Percentiles rank a stretch among this genome's conserved stretches.
Evolutionary conservation across 495 filamentous ascomycete genomes (phyloP).

Genomic region (Hyaloscypha hepaticicola): DNA sequence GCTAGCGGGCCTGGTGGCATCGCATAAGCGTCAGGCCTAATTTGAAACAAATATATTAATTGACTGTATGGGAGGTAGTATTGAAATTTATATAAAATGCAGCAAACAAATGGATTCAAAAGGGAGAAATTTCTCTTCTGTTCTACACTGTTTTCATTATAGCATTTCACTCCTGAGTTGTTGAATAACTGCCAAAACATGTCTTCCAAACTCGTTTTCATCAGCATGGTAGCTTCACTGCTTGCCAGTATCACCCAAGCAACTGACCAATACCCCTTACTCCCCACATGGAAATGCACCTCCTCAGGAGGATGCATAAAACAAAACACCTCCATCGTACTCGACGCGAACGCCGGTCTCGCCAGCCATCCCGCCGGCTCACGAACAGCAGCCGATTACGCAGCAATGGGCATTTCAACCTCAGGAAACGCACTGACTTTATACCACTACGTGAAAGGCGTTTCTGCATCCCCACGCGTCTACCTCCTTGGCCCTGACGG

Average conservation of each 20-base stretch:
- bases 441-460: constrained; percentile 46
- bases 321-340: constrained; percentile 52
- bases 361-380: constrained; percentile 48
- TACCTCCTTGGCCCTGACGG: constrained; percentile 58
- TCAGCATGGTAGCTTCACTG: constrained; percentile 26
- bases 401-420: constrained; percentile 51
- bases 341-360: constrained; percentile 65
- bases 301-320: constrained; percentile 50
- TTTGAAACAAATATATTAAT: constrained; percentile 27
- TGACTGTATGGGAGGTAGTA: constrained; percentile 16
- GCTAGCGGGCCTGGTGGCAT: constrained; percentile 25
- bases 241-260: constrained; percentile 29
- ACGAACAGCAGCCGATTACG: constrained; percentile 59
- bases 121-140: constrained; percentile 16
- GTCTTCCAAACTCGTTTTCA: constrained; percentile 31
- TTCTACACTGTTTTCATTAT: constrained; percentile 11
- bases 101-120: constrained; percentile 19
- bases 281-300: constrained; percentile 59
- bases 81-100: constrained; percentile 27
- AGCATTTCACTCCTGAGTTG: background rate
- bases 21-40: constrained; percentile 27
- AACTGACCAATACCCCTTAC: constrained; percentile 57
- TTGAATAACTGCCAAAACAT: constrained; percentile 17
- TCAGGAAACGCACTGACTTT: constrained; percentile 51
- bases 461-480: constrained; percentile 47